Evolutionary conservation across 495 filamentous ascomycete species (phyloP), one percentile per base, ranked within the genome.

Genomic region (Copromyces sp.): DNA sequence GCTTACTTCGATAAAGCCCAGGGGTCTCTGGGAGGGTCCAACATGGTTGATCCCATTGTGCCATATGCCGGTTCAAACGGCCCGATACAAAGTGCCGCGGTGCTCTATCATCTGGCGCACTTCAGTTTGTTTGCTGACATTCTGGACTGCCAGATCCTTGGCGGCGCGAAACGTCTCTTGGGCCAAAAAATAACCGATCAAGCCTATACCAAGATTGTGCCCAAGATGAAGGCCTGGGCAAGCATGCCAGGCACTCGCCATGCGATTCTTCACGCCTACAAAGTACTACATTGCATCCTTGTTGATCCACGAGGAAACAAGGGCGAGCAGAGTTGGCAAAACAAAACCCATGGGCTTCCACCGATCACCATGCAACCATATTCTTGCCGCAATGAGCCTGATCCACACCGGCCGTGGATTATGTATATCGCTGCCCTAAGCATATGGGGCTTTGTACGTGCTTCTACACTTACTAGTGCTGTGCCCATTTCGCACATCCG

Each of bases 111-210:
- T 70, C 84, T 99, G 24, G 96, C 95, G 5, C 95, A 99, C 75
- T 95, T 99, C 89, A 94, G 92, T 39, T 91, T 96, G 80, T 94
- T 98, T 77, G 92, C 97, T 14, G 94, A 98, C 76, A 92, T 98
- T 65, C 90, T 94, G 39, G 95, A 98, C 81, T 94, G 94, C 76
- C 95, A 98, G 81, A 94, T 98, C 68, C 98, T 94, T 77, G 93
- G 93, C 3, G 92, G 93, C 2, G 93, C 94, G 0, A 89, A 89
- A 68, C 87, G 94, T 17, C 84, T 98, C 11, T 88, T 99, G 47
- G 95, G 95, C 8, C 89, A 94, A 41, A 91, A 92, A 20, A 92
- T 98, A 72, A 93, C 93, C 1, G 87, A 89, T 4, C 86, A 90
- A 68, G 95, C 98, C 82, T 92, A 94, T 74, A 85, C 82, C 14